Base-by-base conservation (phyloP, 306 rosid species). In the Inga oerstediana region DNA sequence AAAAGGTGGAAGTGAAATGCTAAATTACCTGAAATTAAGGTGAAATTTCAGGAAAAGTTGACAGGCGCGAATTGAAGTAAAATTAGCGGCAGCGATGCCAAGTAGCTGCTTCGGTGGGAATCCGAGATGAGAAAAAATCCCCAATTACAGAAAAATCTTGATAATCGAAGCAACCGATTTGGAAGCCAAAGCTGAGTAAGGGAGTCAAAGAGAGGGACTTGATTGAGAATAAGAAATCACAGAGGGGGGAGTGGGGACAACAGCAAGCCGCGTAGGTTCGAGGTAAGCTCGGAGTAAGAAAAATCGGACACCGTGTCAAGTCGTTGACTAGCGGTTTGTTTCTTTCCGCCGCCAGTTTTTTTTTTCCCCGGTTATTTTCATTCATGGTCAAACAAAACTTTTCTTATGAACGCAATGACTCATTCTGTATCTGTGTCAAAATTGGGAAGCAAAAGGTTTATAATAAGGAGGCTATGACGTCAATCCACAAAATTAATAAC, bases 1-100 rank as follows among this genome's bases (percentile, higher is more conserved):
- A 76, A 24, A 85, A 85, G 68, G 77, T 77, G 16, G 30, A n/a
- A 8, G 30, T 8, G 11, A 19, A 24, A 73, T 79, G 54, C 74
- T 65, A 14, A 49, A 19, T 74, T 82, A 85, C 92, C 94, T 84
- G 87, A 73, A 84, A 58, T 52, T 77, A 35, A 64, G 88, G 1
- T 66, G 76, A 72, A 85, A 59, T 76, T 15, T 45, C 44, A 67
- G 76, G 76, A 76, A 4, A 37, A 16, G 58, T 70, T 72, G 61
- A 20, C 8, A 54, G 45, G 58, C 46, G 65, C 62, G 77, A 48
- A 85, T 65, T 70, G 88, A 88, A 88, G 82, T 71, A 20, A 54
- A 83, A 48, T 37, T 66, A 56, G 69, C 19, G 17, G 73, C 14
- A 10, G 75, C 4, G 1, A 34, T 51, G 77, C 45, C 20, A 30